Percentiles rank a stretch among this genome's conserved stretches.
phyloP scores from a whole-genome alignment of 2,329 filamentous ascomycete genomes.

The Pestalotiopsis sp. region DNA sequence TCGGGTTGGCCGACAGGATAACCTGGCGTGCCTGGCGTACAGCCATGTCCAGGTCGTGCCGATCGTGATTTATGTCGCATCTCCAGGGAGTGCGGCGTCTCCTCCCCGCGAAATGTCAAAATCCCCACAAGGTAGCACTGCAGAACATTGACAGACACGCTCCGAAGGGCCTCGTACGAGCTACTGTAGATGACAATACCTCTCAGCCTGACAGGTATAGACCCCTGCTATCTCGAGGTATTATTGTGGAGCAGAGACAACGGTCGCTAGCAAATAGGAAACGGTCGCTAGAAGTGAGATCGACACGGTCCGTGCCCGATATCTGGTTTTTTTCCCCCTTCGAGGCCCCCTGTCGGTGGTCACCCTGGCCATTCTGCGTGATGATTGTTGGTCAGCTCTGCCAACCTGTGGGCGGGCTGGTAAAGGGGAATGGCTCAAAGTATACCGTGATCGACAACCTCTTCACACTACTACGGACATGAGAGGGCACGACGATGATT shows the following conservation, averaged over 20 bases:
- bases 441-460: background rate
- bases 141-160: background rate
- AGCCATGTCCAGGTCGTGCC: constrained; percentile 4
- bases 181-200: background rate
- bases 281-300: constrained; percentile 3
- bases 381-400: background rate
- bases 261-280: constrained; percentile 1
- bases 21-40: background rate
- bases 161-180: background rate
- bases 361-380: background rate
- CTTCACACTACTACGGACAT: too few species aligned
- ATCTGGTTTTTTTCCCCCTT: background rate
- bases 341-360: background rate
- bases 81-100: constrained; percentile 1
- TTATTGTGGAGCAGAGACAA: background rate
- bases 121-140: constrained; percentile 12
- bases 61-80: background rate
- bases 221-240: constrained; percentile 3
- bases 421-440: constrained; percentile 2
- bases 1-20: constrained; percentile 6
- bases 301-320: constrained; percentile 4
- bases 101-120: constrained; percentile 9
- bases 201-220: constrained; percentile 1
- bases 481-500: too few species aligned
- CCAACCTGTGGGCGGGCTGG: background rate